phyloP scores from a whole-genome alignment of 352 stramenopile species.

The Phytophthora pseudosyringae region DNA sequence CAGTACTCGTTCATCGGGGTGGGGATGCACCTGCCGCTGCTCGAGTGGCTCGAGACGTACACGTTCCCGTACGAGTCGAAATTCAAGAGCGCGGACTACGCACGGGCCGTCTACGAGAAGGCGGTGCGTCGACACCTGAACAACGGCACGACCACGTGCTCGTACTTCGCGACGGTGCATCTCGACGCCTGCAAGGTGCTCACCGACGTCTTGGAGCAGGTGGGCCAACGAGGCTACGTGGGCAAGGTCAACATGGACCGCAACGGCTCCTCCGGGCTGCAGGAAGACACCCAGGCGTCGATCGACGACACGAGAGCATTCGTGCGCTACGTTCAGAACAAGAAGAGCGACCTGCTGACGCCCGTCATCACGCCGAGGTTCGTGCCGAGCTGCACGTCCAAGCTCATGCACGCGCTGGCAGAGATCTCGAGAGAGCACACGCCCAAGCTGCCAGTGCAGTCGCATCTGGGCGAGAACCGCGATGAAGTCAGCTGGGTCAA shows the following conservation, averaged over 20 bases:
- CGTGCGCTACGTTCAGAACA: conserved; percentile 83
- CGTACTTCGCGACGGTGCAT: conserved; percentile 61
- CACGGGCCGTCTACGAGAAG: conserved; percentile 87
- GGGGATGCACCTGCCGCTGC: conserved; percentile 92
- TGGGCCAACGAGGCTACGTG: conserved; percentile 91
- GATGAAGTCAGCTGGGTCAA: conserved; percentile 90
- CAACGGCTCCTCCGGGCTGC: conserved; percentile 83
- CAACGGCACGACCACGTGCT: conserved; percentile 94
- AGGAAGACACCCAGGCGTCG: conserved; percentile 87
- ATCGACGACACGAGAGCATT: conserved; percentile 89
- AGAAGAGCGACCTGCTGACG: conserved; percentile 78
- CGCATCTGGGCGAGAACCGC: conserved; percentile 91
- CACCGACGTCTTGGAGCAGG: conserved; percentile 79
- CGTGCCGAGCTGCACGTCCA: conserved; percentile 87
- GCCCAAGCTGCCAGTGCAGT: conserved; percentile 87
- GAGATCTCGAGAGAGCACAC: conserved; percentile 82
- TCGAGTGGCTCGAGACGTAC: conserved; percentile 95
- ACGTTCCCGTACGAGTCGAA: conserved; percentile 94
- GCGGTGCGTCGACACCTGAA: conserved; percentile 87
- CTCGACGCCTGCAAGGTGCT: conserved; percentile 92
- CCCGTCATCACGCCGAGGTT: conserved; percentile 95
- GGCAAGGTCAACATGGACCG: conserved; percentile 98
- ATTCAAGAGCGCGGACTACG: conserved; percentile 69
- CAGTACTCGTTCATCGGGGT: conserved; percentile 95
- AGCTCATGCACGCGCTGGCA: conserved; percentile 85